Evolutionary conservation across 169 alveolate species (phyloP), one percentile per base, ranked within the genome.

Genomic region (Cyclospora cayetanensis): DNA sequence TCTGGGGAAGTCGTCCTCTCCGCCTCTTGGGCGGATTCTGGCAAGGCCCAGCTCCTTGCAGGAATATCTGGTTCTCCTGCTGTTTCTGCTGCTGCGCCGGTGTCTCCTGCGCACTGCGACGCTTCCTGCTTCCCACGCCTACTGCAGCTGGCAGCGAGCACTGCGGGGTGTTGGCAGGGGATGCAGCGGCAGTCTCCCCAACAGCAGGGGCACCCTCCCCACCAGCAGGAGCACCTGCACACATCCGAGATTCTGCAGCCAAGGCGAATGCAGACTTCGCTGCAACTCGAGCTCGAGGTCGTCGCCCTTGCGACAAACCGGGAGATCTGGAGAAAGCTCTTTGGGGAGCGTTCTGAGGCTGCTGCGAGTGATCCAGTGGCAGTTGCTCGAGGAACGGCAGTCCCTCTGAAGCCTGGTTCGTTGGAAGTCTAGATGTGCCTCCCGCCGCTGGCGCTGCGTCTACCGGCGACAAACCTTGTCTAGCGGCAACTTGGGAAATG

Each of bases 1-100:
- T 46, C 55, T 46, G 7, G 7, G 55, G 55, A 7, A 41, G 76
- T 65, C 76, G 76, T 1, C 76, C 76, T 18, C 76, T 35, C 41
- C 76, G 76, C 12, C 39, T 65, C 76, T 65, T 65, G 76, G 76
- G 76, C 34, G n/a, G 76, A 18, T 2, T 15, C 9, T 25, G n/a
- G n/a, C n/a, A n/a, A n/a, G n/a, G n/a, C n/a, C n/a, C n/a, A n/a
- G n/a, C n/a, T n/a, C n/a, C n/a, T n/a, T n/a, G n/a, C n/a, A n/a
- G n/a, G n/a, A n/a, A n/a, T n/a, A n/a, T n/a, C 76, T 65, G 76
- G 43, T 65, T 35, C 76, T 11, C 43, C 39, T 65, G 76, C 76
- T 65, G 80, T 46, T 68, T 42, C 50, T 68, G 80, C 80, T 68
- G 80, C 80, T 68, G 80, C 80, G 29, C 52, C 55, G 7, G 55